Base-by-base conservation (phyloP, 352 stramenopile species). In the Pythium sukuiense region DNA sequence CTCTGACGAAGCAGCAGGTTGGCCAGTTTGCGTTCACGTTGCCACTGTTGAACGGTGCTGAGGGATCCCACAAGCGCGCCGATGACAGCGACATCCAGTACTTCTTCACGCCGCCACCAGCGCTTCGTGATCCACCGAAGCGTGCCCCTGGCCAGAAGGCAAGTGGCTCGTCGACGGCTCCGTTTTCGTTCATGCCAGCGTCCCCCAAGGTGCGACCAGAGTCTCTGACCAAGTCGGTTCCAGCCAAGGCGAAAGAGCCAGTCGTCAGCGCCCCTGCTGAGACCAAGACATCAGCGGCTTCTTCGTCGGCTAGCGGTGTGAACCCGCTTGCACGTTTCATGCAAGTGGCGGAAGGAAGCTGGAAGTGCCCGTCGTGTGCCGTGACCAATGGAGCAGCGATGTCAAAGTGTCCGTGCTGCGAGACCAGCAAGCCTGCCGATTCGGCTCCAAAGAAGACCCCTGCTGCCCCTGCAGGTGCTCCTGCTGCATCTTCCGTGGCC, bases 281-380 rank as follows among this genome's bases (percentile, higher is more conserved):
- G 2, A 14, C 48, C 6, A 29, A 41, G 39, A 50, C 11, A 7
- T 0, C 27, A 14, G 33, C 37, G n/a, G 3, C 55, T 14, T 11
- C 41, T n/a, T 48, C 37, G 43, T 54, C 48, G 20, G 12, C 48
- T 8, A 20, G 18, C 3, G 48, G 48, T 35, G 27, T 20, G 24
- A 55, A 55, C 14, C 48, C 48, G 8, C 55, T 80, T 27, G 64
- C 66, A 12, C 70, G 66, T 8, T 83, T 83, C 43, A 66, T 79
- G 67, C 54, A 72, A 43, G 35, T 69, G 16, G 70, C 57, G n/a
- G 30, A 65, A 37, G 87, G 85, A 37, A 87, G 84, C 59, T 95
- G 87, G 87, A 93, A 88, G 54, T 95, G 87, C 30, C 80, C 87
- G n/a, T 84, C 71, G 48, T 95, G 87, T 65, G 74, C 79, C 35